Conservation (phyloP, 2,329 filamentous ascomycete genomes). For the Cytospora piceae region DNA sequence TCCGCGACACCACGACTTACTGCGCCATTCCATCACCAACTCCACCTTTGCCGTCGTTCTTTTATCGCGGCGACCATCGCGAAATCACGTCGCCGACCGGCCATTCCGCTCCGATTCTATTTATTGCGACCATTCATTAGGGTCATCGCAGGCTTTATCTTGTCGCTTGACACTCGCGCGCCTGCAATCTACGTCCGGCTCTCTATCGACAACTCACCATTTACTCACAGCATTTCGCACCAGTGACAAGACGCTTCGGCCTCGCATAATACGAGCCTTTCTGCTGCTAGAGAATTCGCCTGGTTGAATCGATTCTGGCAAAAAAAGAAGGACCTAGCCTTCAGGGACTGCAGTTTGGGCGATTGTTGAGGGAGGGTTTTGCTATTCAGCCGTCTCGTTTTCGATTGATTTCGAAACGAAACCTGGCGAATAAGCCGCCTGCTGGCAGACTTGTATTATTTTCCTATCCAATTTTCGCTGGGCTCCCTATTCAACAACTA, state of each 20-base stretch:
- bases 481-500: constrained; percentile 37
- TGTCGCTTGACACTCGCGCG: background rate
- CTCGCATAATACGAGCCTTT: constrained; percentile 21
- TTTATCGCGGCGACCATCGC: constrained; percentile 18
- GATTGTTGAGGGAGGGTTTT: constrained; percentile 30
- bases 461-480: constrained; percentile 38
- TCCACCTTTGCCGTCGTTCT: constrained; percentile 20
- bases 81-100: background rate
- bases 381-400: constrained; percentile 35
- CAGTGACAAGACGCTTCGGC: constrained; percentile 17
- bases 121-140: constrained; percentile 13
- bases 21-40: constrained; percentile 17
- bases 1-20: constrained; percentile 8
- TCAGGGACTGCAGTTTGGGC: constrained; percentile 27
- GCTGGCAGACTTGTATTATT: constrained; percentile 42
- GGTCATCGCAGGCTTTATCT: background rate
- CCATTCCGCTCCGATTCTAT: background rate
- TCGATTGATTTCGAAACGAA: constrained; percentile 17
- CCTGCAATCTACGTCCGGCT: background rate
- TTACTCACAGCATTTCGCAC: constrained; percentile 15
- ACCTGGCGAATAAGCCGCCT: constrained; percentile 33
- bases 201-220: constrained; percentile 9
- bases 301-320: constrained; percentile 30
- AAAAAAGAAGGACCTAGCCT: constrained; percentile 29
- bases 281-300: constrained; percentile 26